Conservation (phyloP, 2,329 filamentous ascomycete species). For the Dothistroma pini region DNA sequence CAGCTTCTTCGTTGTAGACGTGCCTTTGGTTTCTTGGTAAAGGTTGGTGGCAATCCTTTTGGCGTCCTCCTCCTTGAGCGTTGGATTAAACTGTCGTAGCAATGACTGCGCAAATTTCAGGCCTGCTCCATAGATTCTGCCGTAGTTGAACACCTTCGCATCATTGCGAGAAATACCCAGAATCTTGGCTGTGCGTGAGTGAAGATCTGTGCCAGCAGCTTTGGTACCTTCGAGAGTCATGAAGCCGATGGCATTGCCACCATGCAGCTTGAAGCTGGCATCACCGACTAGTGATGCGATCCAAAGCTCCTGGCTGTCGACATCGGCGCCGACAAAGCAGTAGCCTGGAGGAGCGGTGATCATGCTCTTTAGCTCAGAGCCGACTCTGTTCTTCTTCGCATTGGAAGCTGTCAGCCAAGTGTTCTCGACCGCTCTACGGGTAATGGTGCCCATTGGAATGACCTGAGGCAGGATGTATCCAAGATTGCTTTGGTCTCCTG, state of each 20-base stretch:
- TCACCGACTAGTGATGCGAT: slow-evolving; percentile 95
- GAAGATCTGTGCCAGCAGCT: slow-evolving; percentile 85
- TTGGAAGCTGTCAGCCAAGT: slow-evolving; percentile 98
- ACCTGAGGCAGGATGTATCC: slow-evolving; percentile 93
- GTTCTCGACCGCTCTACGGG: slow-evolving; percentile 88
- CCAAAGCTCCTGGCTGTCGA: slow-evolving; percentile 97
- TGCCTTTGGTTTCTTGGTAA: slow-evolving; percentile 86
- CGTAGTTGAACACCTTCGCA: slow-evolving; percentile 98
- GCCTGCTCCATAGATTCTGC: slow-evolving; percentile 96
- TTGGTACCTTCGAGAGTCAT: slow-evolving; percentile 99
- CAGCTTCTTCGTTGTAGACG: slow-evolving; percentile 70
- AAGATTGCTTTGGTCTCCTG: slow-evolving; percentile 37
- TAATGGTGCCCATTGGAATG: slow-evolving; percentile 98
- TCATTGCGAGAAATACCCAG: slow-evolving; percentile 91
- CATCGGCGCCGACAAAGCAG: slow-evolving; percentile 91
- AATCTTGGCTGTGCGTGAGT: slow-evolving; percentile 89
- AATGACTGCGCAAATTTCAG: slow-evolving; percentile 88
- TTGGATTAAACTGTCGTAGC: slow-evolving; percentile 88
- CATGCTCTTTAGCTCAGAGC: slow-evolving; percentile 97
- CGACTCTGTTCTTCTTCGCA: slow-evolving; percentile 91
- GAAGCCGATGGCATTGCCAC: slow-evolving; percentile 95
- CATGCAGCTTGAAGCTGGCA: slow-evolving; percentile 89
- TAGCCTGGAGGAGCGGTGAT: slow-evolving; percentile 87
- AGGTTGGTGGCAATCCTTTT: slow-evolving; percentile 70
- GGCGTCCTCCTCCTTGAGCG: slow-evolving; percentile 74